Base-by-base conservation (phyloP, 2,329 filamentous ascomycete genomes). In the Monosporascus sp. region DNA sequence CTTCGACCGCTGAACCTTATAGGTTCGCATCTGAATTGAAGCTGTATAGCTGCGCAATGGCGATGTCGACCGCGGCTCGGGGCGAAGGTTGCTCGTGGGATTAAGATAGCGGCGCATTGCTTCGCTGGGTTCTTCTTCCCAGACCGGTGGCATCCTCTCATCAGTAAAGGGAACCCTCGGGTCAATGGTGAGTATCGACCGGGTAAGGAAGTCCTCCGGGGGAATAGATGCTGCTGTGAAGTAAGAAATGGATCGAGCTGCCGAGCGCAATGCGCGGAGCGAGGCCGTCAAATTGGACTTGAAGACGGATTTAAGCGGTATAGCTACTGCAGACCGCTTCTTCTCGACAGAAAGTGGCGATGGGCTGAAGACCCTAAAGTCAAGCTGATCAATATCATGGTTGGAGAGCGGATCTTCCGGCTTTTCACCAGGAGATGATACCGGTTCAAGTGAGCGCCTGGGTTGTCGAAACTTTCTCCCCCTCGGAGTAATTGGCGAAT, bases 11-110 rank as follows among this genome's bases (percentile, higher is more conserved):
- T 78, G 78, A 37, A 83, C 76, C 63, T 82, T 84, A 73, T 88
- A 88, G 0, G 85, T 88, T 63, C 86, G 83, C 84, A 88, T 86
- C 65, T 87, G 84, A 54, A 88, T 87, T 2, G 85, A 87, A 26
- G 85, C 83, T 16, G 82, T 85, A 62, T 81, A 87, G 50, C 72
- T 71, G 55, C 73, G 69, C 52, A 71, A 54, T 31, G 64, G 55
- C 20, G 68, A 53, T 3, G 60, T 55, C 17, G 60, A 63, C 48
- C 63, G 73, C 26, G 66, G 71, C 52, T 79, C 76, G 38, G 76
- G 70, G 19, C 74, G 76, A 7, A 73, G 69, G 48, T 71, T 75
- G 19, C 76, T 82, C 1, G 81, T 82, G 8, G 85, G 85, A 64
- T 88, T 88, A 20, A 88, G 74, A 61, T 88, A 88, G 47, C 85